Evolutionary conservation across 129 eudicot species (phyloP).

Genomic region (Flaveria ramosissima): DNA sequence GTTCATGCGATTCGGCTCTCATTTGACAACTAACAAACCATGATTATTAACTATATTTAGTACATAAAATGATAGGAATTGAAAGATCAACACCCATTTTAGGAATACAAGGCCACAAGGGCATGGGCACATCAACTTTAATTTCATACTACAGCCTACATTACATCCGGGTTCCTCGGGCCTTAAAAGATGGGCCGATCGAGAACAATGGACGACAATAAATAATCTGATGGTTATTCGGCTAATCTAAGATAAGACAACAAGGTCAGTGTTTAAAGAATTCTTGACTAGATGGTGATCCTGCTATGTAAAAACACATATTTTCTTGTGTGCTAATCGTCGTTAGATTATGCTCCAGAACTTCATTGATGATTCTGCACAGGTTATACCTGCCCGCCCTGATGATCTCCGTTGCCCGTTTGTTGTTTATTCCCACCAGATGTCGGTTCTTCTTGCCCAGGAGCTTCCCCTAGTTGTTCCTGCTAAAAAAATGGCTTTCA

Average conservation of each 20-base stretch:
- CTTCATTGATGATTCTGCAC: slow-evolving; percentile 28
- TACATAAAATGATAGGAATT: slow-evolving; percentile 25
- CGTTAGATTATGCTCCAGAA: slow-evolving; percentile 48
- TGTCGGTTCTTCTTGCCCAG: slow-evolving; percentile 50
- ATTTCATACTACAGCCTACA: slow-evolving; percentile 31
- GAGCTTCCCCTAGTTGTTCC: slow-evolving; percentile 63
- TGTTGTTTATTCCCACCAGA: slow-evolving; percentile 52
- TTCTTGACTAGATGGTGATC: slow-evolving; percentile 15
- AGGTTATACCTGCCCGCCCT: slow-evolving; percentile 20
- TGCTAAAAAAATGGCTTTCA: slow-evolving; percentile 1
- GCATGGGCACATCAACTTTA: slow-evolving; percentile 6
- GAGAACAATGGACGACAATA: slow-evolving; percentile 22
- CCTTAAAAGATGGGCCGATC: slow-evolving; percentile 34
- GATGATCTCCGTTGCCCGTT: slow-evolving; percentile 35
- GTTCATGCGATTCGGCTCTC: too few species aligned
- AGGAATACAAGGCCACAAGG: slow-evolving; percentile 26
- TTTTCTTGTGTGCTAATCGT: slow-evolving; percentile 32
- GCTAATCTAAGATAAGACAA: slow-evolving; percentile 24
- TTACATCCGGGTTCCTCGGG: slow-evolving; percentile 23
- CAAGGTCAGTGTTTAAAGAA: slow-evolving; percentile 22
- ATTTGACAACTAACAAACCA: slow-evolving; percentile 16
- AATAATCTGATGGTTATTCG: slow-evolving; percentile 22
- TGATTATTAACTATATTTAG: slow-evolving; percentile 15
- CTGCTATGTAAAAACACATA: slow-evolving; percentile 12
- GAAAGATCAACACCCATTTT: slow-evolving; percentile 18